These are phyloP conservation scores for Coniferiporia sulphurascens DNA, from an alignment of 1,284 basidiomycete genomes.

Conservation along the genomic window DNA sequence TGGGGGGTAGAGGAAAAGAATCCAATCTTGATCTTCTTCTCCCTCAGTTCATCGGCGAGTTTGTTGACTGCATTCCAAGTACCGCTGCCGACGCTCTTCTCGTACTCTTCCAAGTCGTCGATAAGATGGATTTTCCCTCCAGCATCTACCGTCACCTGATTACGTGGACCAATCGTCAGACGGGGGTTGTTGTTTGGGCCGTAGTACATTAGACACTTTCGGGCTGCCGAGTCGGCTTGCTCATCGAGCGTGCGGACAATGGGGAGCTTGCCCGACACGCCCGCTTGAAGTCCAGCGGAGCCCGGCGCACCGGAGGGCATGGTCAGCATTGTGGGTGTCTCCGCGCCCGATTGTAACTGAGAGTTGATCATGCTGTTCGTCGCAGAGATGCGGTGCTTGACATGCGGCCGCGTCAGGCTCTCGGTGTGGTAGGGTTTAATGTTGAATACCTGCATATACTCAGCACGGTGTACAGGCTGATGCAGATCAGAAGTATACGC, in stretches of 20 bases:
- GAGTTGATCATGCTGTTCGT: conserved; percentile 45
- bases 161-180: conserved; percentile 70
- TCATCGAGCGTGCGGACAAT: conserved; percentile 74
- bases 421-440: conserved; percentile 78
- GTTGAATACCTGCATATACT: conserved; percentile 48
- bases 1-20: conserved; percentile 91
- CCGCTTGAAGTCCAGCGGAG: conserved; percentile 37
- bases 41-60: conserved; percentile 74
- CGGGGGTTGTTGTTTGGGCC: conserved; percentile 78
- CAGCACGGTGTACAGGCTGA: neutral
- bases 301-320: conserved; percentile 37
- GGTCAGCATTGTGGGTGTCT: conserved; percentile 66
- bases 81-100: conserved; percentile 58
- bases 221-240: conserved; percentile 77
- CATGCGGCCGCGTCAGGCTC: conserved; percentile 63
- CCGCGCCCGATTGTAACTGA: conserved; percentile 64
- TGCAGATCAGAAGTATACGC: neutral
- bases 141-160: conserved; percentile 76
- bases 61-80: conserved; percentile 78
- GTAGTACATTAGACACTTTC: conserved; percentile 77
- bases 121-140: conserved; percentile 75
- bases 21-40: conserved; percentile 78
- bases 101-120: conserved; percentile 70
- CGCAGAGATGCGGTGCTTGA: conserved; percentile 75
- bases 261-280: conserved; percentile 54